Percentiles rank a stretch among this genome's conserved stretches.
These are phyloP conservation scores for Silene latifolia DNA, from an alignment of 148 eudicot genomes.

Conservation along the genomic window DNA sequence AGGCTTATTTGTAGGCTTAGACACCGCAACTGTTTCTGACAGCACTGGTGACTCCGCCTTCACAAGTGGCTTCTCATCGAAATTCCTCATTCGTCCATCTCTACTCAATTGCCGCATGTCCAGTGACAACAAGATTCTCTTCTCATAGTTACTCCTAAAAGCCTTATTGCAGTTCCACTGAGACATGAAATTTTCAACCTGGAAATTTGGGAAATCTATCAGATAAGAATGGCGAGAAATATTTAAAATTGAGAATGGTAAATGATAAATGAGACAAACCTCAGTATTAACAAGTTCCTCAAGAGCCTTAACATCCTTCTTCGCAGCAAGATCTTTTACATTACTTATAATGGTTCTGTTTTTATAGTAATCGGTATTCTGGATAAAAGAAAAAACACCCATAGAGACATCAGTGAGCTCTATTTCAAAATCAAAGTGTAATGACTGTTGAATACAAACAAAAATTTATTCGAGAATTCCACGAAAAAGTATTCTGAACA, in stretches of 20 bases:
- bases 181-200: constrained; percentile 75
- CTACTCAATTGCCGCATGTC: constrained; percentile 67
- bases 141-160: constrained; percentile 74
- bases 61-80: constrained; percentile 72
- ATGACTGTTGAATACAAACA: constrained; percentile 1
- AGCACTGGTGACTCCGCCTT: constrained; percentile 34
- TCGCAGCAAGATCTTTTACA: constrained; percentile 44
- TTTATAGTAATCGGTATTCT: constrained; percentile 40
- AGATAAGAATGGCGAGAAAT: not conserved
- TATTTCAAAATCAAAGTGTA: not conserved
- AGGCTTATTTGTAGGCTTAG: constrained; percentile 37
- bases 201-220: constrained; percentile 4
- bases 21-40: constrained; percentile 24
- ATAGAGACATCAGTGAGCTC: not conserved
- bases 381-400: constrained; percentile 14
- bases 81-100: constrained; percentile 83
- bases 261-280: constrained; percentile 29
- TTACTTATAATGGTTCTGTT: constrained; percentile 28
- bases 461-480: not conserved
- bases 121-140: constrained; percentile 58
- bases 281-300: constrained; percentile 32
- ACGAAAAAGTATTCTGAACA: not conserved
- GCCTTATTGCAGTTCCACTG: constrained; percentile 60
- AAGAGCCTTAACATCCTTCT: constrained; percentile 49
- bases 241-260: not conserved